phyloP scores from a whole-genome alignment of 1,284 basidiomycete genomes.

The Ustilago tritici region DNA sequence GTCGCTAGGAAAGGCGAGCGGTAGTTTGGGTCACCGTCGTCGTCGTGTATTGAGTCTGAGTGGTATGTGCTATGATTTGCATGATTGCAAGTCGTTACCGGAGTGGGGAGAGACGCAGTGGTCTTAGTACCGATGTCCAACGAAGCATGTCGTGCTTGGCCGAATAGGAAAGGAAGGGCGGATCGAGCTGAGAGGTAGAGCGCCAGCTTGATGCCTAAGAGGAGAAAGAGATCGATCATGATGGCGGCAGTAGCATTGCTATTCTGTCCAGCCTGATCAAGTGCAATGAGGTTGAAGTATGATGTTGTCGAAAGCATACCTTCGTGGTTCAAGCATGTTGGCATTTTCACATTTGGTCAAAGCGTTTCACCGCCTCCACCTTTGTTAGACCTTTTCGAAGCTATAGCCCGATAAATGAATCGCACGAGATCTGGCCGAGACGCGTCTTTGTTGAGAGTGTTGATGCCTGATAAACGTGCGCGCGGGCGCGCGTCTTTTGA shows the following conservation, averaged over 20 bases:
- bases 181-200: conserved; percentile 45
- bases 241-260: conserved; percentile 1
- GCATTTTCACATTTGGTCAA: background rate
- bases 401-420: background rate
- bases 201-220: conserved; percentile 41
- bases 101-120: conserved; percentile 16
- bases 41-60: conserved; percentile 38
- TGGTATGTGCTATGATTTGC: background rate
- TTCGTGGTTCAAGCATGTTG: background rate
- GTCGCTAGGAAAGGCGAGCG: conserved; percentile 38
- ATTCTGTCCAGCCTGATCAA: background rate
- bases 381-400: background rate
- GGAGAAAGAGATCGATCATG: conserved; percentile 39
- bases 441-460: background rate
- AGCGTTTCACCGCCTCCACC: background rate
- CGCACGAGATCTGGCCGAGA: background rate
- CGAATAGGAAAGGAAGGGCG: conserved; percentile 59
- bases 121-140: conserved; percentile 43
- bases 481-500: background rate
- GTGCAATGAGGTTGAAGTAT: background rate
- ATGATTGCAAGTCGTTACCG: conserved; percentile 25
- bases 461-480: background rate
- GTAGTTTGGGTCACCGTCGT: conserved; percentile 24
- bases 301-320: background rate
- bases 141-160: conserved; percentile 62